Percentiles rank a stretch among this genome's conserved stretches.
These are phyloP conservation scores for Oemleria cerasiformis DNA, from an alignment of 306 rosid species.

Conservation along the genomic window DNA sequence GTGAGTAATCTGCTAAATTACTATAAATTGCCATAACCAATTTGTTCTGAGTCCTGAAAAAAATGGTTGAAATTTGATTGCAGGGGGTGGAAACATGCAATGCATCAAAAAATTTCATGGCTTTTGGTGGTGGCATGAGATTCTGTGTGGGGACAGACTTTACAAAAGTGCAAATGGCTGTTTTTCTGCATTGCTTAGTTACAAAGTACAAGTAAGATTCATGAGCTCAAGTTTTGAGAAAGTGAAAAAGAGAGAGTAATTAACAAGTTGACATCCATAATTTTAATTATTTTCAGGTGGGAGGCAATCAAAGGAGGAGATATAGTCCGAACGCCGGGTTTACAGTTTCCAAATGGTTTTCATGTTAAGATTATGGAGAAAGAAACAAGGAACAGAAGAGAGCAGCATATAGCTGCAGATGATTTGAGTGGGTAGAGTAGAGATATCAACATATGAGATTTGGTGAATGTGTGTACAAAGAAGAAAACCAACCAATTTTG, in stretches of 20 bases:
- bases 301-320: constrained; percentile 32
- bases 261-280: constrained; percentile 15
- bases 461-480: constrained; percentile 10
- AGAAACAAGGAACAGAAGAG: not conserved
- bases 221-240: no score
- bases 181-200: constrained; percentile 81
- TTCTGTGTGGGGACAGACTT: constrained; percentile 97
- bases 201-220: constrained; percentile 71
- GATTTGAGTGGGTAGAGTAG: no score
- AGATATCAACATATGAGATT: not conserved
- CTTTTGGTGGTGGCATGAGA: constrained; percentile 98
- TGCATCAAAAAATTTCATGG: constrained; percentile 84
- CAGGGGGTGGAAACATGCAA: constrained; percentile 69
- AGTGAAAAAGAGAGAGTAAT: constrained; percentile 6
- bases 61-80: not conserved
- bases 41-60: constrained; percentile 5
- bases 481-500: not conserved
- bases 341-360: constrained; percentile 26
- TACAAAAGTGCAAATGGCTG: constrained; percentile 92
- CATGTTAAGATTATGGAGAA: constrained; percentile 3
- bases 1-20: constrained; percentile 27
- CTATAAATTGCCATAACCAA: not conserved
- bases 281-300: constrained; percentile 32
- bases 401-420: not conserved
- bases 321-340: constrained; percentile 33